Evolutionary conservation across 2,329 filamentous ascomycete species (phyloP), one percentile per base, ranked within the genome.

Genomic region (Drechslerella coelobrocha): DNA sequence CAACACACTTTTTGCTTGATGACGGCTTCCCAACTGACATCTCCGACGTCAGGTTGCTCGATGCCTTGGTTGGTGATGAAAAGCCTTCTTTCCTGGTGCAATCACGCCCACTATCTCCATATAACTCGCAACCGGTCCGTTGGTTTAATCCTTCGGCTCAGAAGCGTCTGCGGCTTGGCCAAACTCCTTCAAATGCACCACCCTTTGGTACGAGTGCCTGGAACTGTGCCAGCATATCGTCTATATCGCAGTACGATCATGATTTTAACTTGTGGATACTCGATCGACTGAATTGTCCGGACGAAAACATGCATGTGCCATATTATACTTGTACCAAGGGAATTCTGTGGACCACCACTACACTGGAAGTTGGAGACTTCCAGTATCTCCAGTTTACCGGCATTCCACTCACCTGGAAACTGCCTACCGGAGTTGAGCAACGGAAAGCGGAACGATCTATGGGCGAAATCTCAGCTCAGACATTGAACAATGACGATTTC

Each of bases 391-490:
- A 61, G 14, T 68, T 68, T 29, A 61, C 43, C 2, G 56, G 63
- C 1, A 56, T 61, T 34, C 51, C 51, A 19, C 27, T 61, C n/a
- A 56, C 62, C 17, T 68, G 55, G 63, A 68, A 43, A 21, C 14
- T 39, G 21, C 37, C 43, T 6, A 43, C 48, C 4, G 54, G 23
- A 8, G 29, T 55, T 2, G 56, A 61, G 12, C 50, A 51, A 39
- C 19, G 51, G 8, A 56, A 54, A 27, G 62, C 55, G 8, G 41
- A 60, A n/a, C 12, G 55, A 19, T 55, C 62, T 5, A 45, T 55
- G 41, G 61, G 62, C 29, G 62, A 61, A 29, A 68, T 55, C 24
- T 60, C 55, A 2, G 62, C 48, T 17, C 62, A 68, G n/a, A 61
- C 54, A 1, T 43, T 61, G 21, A 55, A 61, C 31, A 39, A 55